A percentile compares a stretch with the other conserved stretches of the same genome.
These are phyloP conservation scores for Auriscalpium orientale DNA, from an alignment of 768 basidiomycete genomes.

Conservation along the genomic window DNA sequence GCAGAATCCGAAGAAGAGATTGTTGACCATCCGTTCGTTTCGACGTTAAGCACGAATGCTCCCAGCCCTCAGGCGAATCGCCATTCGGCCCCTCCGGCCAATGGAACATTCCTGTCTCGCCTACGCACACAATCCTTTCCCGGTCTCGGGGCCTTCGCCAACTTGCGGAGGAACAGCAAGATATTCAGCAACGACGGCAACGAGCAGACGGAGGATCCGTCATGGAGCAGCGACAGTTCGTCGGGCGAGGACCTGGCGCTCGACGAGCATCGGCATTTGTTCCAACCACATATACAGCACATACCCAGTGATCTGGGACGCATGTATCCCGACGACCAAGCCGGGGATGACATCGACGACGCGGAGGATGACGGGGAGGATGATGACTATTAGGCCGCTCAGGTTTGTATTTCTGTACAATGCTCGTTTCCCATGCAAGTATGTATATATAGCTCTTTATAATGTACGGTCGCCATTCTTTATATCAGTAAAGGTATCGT, in stretches of 20 bases:
- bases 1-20: slow-evolving; percentile 1
- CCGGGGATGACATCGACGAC: background rate
- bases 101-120: slow-evolving; percentile 10
- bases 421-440: no score
- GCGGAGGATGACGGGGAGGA: slow-evolving; percentile 7
- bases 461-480: no score
- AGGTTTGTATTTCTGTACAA: no score
- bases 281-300: background rate
- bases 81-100: background rate
- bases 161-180: background rate
- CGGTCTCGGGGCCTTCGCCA: slow-evolving; percentile 6
- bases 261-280: background rate
- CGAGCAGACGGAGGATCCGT: slow-evolving; percentile 1
- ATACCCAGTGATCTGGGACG: slow-evolving; percentile 8
- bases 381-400: slow-evolving; percentile 2
- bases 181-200: slow-evolving; percentile 1
- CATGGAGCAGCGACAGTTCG: slow-evolving; percentile 13
- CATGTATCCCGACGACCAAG: slow-evolving; percentile 3
- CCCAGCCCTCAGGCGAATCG: background rate
- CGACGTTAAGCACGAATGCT: no score
- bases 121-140: slow-evolving; percentile 14
- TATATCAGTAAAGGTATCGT: no score
- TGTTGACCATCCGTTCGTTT: background rate
- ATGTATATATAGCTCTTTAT: no score
- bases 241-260: slow-evolving; percentile 4